Base-by-base conservation (phyloP, 345 rosid species). In the Turritis glabra region DNA sequence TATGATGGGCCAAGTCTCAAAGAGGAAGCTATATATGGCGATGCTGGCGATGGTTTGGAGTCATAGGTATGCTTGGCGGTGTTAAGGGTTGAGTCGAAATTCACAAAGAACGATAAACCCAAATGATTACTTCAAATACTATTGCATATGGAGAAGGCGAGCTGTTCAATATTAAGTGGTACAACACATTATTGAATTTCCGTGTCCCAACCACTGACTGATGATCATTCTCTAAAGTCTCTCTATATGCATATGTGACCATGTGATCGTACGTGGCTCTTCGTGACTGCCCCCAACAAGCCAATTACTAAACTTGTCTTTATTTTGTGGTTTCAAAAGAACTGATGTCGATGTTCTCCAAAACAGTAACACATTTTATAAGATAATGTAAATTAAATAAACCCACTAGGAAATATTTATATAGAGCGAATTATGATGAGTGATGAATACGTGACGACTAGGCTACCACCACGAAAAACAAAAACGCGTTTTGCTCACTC, bases 181-280 rank as follows among this genome's bases (percentile, higher is more conserved):
- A 21, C 65, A 60, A n/a, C 65, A 13, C 67, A 66, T 57, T 60
- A 74, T 57, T 66, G 32, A 55, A 33, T 46, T 38, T 46, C 33
- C 78, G 72, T 74, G 78, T 66, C 60, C 41, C 15, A 66, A 19
- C 72, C 72, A 74, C 78, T 56, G 21, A 55, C 77, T 47, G 23
- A 67, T 50, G 22, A 21, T 14, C 71, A 35, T 15, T 33, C 58
- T 33, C 58, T 47, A 32, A 30, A 32, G 30, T 50, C 59, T 32
- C 2, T 17, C 38, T 18, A n/a, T 13, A 38, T 21, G 47, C 23
- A 5, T 15, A 32, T 19, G 29, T 65, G 59, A 35, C 32, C 23
- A 35, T 52, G 72, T 67, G 67, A 46, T 55, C 9, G 30, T 26
- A 66, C 72, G 78, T 74, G 78, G 60, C 72, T 74, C 67, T 1